These are phyloP conservation scores for Ceratocystis lukuohia DNA, from an alignment of 2,329 filamentous ascomycete species.

Conservation along the genomic window DNA sequence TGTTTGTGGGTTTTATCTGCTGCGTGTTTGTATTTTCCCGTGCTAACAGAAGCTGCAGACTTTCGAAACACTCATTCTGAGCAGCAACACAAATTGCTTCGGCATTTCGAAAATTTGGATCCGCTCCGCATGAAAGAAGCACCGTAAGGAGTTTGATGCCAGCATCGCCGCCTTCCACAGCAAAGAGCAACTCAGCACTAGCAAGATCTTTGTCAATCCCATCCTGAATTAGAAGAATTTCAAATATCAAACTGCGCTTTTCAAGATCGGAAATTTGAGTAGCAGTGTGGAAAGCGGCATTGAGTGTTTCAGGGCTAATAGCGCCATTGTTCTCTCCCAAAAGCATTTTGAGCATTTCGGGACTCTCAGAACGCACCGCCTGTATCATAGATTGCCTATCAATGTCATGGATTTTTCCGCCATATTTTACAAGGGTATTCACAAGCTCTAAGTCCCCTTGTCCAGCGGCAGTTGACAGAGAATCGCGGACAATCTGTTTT, in stretches of 20 bases:
- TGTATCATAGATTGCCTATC: constrained; percentile 42
- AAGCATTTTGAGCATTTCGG: constrained; percentile 38
- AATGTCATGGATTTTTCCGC: constrained; percentile 38
- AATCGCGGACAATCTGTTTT: constrained; percentile 34
- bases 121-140: constrained; percentile 39
- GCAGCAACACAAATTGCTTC: constrained; percentile 43
- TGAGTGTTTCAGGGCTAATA: constrained; percentile 31
- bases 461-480: constrained; percentile 37
- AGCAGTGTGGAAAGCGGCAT: constrained; percentile 42
- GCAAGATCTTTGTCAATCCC: constrained; percentile 36
- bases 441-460: constrained; percentile 41
- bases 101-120: constrained; percentile 41
- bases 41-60: constrained; percentile 39
- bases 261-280: constrained; percentile 39
- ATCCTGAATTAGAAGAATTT: constrained; percentile 37
- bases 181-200: constrained; percentile 40
- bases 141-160: constrained; percentile 37
- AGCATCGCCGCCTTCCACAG: constrained; percentile 37
- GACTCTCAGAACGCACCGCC: constrained; percentile 38
- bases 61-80: constrained; percentile 37
- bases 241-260: constrained; percentile 37
- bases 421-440: constrained; percentile 37
- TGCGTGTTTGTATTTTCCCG: constrained; percentile 30
- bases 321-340: constrained; percentile 31
- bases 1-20: constrained; percentile 35